A percentile compares a stretch with the other conserved stretches of the same genome.
phyloP scores from a whole-genome alignment of 768 basidiomycete genomes.

The Leccinum aurantiacum region DNA sequence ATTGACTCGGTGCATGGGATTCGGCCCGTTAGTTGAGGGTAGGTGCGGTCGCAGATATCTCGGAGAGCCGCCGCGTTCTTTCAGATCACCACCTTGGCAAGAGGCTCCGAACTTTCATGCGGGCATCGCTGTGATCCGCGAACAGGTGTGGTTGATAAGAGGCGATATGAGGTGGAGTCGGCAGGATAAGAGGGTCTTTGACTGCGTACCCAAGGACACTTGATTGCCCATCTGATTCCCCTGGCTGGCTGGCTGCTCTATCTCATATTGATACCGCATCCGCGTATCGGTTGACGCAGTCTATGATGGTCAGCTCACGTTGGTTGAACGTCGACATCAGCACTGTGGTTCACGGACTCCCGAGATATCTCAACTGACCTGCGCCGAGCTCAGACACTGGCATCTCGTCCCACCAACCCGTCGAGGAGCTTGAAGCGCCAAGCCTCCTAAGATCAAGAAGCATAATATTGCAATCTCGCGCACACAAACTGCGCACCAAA shows the following conservation, averaged over 20 bases:
- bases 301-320: background rate
- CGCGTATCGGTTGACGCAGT: background rate
- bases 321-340: background rate
- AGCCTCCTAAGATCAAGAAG: background rate
- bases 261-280: background rate
- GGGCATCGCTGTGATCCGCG: background rate
- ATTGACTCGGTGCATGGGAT: background rate
- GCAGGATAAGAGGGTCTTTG: constrained; percentile 5
- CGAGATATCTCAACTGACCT: constrained; percentile 1
- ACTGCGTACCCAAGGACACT: background rate
- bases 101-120: background rate
- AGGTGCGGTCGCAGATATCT: background rate
- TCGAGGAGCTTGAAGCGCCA: background rate
- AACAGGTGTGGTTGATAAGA: background rate
- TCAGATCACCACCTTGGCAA: background rate
- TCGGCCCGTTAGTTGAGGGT: background rate
- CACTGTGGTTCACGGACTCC: background rate
- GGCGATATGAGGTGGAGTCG: background rate
- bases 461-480: background rate
- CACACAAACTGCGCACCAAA: background rate
- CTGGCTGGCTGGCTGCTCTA: background rate
- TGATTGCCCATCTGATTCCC: constrained; percentile 2
- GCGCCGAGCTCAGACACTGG: no score
- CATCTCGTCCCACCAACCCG: background rate
- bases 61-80: background rate